Conservation (phyloP, 768 basidiomycete species). For the Mycena galericulata region DNA sequence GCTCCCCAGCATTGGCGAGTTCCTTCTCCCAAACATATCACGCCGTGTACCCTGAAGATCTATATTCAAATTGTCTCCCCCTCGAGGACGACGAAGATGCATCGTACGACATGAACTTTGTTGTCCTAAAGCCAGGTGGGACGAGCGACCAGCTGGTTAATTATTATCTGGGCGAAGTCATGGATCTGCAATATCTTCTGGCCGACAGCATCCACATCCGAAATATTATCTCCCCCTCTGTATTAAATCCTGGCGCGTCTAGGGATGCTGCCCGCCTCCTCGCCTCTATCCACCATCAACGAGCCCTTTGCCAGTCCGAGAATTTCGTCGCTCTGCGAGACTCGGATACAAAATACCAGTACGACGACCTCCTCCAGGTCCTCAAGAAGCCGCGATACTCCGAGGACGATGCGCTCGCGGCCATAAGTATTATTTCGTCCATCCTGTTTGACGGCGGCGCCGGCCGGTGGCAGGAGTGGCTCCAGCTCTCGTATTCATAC, state of each 20-base stretch:
- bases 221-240: slow-evolving; percentile 62
- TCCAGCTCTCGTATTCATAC: slow-evolving; percentile 69
- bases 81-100: slow-evolving; percentile 2
- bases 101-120: background rate
- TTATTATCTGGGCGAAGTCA: slow-evolving; percentile 71
- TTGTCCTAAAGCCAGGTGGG: slow-evolving; percentile 8
- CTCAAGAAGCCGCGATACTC: slow-evolving; percentile 45
- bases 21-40: slow-evolving; percentile 44
- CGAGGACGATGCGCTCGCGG: slow-evolving; percentile 83
- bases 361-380: slow-evolving; percentile 41
- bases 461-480: slow-evolving; percentile 77
- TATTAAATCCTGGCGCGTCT: slow-evolving; percentile 59
- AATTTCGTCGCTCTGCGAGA: slow-evolving; percentile 42
- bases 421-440: slow-evolving; percentile 79
- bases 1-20: slow-evolving; percentile 41
- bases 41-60: slow-evolving; percentile 7
- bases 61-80: background rate
- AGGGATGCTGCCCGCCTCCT: slow-evolving; percentile 72
- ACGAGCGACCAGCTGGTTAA: slow-evolving; percentile 43
- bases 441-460: slow-evolving; percentile 83
- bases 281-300: slow-evolving; percentile 66
- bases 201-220: slow-evolving; percentile 62
- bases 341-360: slow-evolving; percentile 37
- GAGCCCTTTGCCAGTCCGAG: slow-evolving; percentile 35
- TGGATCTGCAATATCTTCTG: slow-evolving; percentile 77